Base-by-base conservation (phyloP, 2,329 filamentous ascomycete genomes). In the Leptographium flavum region DNA sequence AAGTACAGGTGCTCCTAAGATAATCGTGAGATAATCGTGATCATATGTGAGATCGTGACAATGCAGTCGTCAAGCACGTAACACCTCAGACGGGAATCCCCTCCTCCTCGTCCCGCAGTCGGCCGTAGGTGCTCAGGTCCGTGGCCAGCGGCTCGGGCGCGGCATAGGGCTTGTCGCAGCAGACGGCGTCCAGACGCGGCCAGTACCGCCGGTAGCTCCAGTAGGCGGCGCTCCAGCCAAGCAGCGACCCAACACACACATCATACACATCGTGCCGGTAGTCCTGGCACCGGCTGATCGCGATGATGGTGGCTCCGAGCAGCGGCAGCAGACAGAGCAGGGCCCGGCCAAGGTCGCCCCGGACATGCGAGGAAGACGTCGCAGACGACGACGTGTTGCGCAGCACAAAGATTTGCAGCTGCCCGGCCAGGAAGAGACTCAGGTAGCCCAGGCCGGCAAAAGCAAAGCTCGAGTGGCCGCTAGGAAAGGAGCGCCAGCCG, bases 401-500 rank as follows among this genome's bases (percentile, higher is more conserved):
- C n/a, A 53, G 19, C 47, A 74, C 49, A 44, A 69, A 81, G 37
- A 81, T 67, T 49, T 72, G 69, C 41, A 80, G 63, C 58, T 83
- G 79, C 4, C 81, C 81, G 2, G 79, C 77, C 25, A 86, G 64
- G 57, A 83, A 86, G 23, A 85, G 63, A 21, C 76, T 72, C 17
- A 87, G 63, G 57, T 84, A 92, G 3, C 85, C 84, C 10, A 93
- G 67, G 0, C 86, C 86, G 4, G 78, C 75, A 57, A 92, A 93
- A 1, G 83, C 73, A 57, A 88, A 88, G 48, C 79, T 84, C 13
- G 76, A 81, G 60, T 93, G 86, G 1, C 86, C 86, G 2, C 78
- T 83, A 1, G 86, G 86, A 54, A 92, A 93, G 21, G 79, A 85
- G 36, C 86, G 76, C 81, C 84, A 90, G 15, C 85, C 86, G 54